Base-by-base conservation (phyloP, 768 basidiomycete species). In the Tulasnella calospora region DNA sequence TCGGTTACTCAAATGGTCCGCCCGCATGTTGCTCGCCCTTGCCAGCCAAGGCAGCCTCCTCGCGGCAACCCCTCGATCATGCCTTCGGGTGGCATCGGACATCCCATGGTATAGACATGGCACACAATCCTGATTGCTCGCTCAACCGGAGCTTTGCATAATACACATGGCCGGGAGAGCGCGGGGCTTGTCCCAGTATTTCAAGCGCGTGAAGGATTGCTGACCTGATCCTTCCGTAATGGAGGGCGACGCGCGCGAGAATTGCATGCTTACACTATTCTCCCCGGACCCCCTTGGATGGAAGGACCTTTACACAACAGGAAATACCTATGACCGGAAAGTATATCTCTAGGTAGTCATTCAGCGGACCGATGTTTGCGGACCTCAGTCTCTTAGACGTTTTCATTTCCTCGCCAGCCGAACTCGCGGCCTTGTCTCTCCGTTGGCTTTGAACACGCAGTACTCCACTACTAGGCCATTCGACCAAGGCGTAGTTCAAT, bases 161-260 rank as follows among this genome's bases (percentile, higher is more conserved):
- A 19, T 67, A 67, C 27, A 67, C 61, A 67, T 27, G 15, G 61
- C 27, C 61, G 61, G 61, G 27, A 35, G 10, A 33, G 61, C 10
- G 6, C 61, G 33, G 61, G 30, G 61, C 61, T 67, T 67, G 61
- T 67, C 61, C 61, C 27, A 27, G 30, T 67, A 15, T 6, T 67
- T 27, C 19, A 33, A 67, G 30, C 61, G 0, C 6, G 27, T 67
- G 17, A 35, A 67, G 61, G 33, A 35, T 67, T 23, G 61, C 61
- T 67, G 61, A 67, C 61, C 61, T 67, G 61, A 67, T 67, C 61
- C 61, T 67, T 33, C 33, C 61, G 61, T 67, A 67, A 67, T 67
- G 17, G 61, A 33, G 41, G 15, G 61, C 27, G 61, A 67, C 61
- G 33, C 30, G 61, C 61, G 61, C 61, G 61, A 30, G 61, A 67